A percentile compares a stretch with the other conserved stretches of the same genome.
Conservation (phyloP, 129 eudicot species). For the Flaveria linearis region DNA sequence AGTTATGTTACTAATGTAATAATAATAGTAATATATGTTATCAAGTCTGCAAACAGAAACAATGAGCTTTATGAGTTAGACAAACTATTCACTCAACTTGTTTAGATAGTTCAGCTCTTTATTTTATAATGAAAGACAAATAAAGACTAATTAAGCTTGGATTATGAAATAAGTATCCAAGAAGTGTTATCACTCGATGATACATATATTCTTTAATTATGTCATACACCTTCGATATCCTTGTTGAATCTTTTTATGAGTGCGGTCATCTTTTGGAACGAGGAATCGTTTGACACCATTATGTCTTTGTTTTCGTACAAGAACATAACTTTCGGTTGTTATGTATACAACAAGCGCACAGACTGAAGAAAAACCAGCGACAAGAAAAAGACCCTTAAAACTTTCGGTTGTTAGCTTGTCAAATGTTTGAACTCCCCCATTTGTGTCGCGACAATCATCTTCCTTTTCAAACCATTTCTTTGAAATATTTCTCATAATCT, state of each 20-base stretch:
- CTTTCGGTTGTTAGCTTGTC: slow-evolving; percentile 41
- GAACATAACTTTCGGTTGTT: neutral
- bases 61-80: too few species aligned
- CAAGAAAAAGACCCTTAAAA: slow-evolving; percentile 49
- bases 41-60: too few species aligned
- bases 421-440: slow-evolving; percentile 12
- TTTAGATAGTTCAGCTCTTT: too few species aligned
- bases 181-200: too few species aligned
- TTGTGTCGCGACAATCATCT: slow-evolving; percentile 20
- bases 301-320: slow-evolving; percentile 24
- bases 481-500: slow-evolving; percentile 42
- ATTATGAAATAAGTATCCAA: too few species aligned
- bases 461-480: slow-evolving; percentile 41
- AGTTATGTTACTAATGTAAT: too few species aligned
- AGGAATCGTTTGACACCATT: slow-evolving; percentile 16
- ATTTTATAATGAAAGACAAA: too few species aligned
- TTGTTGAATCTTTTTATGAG: slow-evolving; percentile 7
- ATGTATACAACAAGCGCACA: slow-evolving; percentile 5
- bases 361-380: slow-evolving; percentile 36
- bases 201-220: too few species aligned
- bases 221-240: too few species aligned
- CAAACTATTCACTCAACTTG: too few species aligned
- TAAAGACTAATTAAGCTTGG: too few species aligned
- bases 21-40: too few species aligned
- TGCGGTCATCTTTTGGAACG: neutral